These are phyloP conservation scores for Plantago elongata DNA, from an alignment of 257 asterid species.

Conservation along the genomic window DNA sequence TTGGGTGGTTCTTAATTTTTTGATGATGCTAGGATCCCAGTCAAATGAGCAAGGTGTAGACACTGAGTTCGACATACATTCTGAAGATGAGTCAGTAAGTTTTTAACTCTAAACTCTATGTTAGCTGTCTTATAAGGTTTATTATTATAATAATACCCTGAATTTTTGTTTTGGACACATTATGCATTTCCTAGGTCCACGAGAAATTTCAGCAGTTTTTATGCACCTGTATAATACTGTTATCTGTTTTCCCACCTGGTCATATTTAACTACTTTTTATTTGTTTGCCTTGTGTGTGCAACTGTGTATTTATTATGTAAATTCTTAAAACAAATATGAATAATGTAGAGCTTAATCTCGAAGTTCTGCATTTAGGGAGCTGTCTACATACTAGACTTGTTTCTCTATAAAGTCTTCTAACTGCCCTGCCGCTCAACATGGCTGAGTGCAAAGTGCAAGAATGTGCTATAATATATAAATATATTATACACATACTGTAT, in stretches of 20 bases:
- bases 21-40: conserved; percentile 60
- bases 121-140: conserved; percentile 13
- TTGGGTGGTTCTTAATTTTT: conserved; percentile 27
- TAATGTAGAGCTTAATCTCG: too few species aligned
- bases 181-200: conserved; percentile 10
- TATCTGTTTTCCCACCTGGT: conserved; percentile 4
- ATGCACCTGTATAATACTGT: not conserved
- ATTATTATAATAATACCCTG: not conserved
- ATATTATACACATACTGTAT: too few species aligned
- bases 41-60: conserved; percentile 59
- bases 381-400: too few species aligned
- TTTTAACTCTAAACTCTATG: conserved; percentile 12
- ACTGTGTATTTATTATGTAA: too few species aligned
- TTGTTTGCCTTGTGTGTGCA: not conserved
- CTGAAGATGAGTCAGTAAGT: conserved; percentile 77
- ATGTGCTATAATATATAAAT: too few species aligned
- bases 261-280: conserved; percentile 7
- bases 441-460: too few species aligned
- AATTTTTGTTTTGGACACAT: not conserved
- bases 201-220: conserved; percentile 2
- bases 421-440: too few species aligned
- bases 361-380: too few species aligned
- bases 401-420: too few species aligned
- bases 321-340: too few species aligned
- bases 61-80: conserved; percentile 61